Evolutionary conservation across 73 alveolate genomes (phyloP).

Genomic region (Blepharisma stoltei): DNA sequence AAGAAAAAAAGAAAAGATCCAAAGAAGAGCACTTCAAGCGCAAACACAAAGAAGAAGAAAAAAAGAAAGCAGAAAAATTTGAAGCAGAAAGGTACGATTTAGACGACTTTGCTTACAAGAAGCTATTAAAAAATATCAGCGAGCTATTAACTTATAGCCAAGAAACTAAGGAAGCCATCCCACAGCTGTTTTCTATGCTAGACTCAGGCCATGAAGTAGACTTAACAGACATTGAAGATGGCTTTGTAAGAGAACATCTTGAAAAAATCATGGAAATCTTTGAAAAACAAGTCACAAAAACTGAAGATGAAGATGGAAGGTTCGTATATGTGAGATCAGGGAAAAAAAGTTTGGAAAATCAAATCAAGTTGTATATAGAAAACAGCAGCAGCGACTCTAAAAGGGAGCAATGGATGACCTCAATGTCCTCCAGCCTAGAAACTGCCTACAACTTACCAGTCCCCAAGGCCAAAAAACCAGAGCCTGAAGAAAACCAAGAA

Average conservation of each 20-base stretch:
- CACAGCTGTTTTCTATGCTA: not conserved
- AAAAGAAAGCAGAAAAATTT: not conserved
- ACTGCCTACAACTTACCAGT: not conserved
- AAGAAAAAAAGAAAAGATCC: conserved; percentile 12
- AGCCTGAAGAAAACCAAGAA: not conserved
- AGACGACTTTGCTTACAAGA: not conserved
- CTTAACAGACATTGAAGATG: conserved; percentile 17
- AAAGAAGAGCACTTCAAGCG: conserved; percentile 10
- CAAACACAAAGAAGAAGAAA: not conserved
- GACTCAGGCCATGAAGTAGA: conserved; percentile 9
- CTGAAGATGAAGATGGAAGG: conserved; percentile 13
- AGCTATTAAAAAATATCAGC: conserved; percentile 2
- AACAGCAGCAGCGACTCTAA: not conserved
- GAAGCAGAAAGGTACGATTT: not conserved
- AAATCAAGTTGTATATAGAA: not conserved
- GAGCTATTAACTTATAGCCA: not conserved
- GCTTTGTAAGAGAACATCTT: not conserved
- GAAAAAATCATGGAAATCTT: conserved; percentile 12
- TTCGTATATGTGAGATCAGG: not conserved
- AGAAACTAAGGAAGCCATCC: conserved; percentile 2
- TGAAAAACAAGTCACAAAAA: not conserved
- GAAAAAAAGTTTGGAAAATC: not conserved
- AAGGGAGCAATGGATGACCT: not conserved
- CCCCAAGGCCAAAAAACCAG: not conserved
- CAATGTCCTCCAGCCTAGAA: too few relatives aligned